A percentile compares a stretch with the other conserved stretches of the same genome.
Conservation (phyloP, 257 asterid genomes). For the Solanum chmielewskii region DNA sequence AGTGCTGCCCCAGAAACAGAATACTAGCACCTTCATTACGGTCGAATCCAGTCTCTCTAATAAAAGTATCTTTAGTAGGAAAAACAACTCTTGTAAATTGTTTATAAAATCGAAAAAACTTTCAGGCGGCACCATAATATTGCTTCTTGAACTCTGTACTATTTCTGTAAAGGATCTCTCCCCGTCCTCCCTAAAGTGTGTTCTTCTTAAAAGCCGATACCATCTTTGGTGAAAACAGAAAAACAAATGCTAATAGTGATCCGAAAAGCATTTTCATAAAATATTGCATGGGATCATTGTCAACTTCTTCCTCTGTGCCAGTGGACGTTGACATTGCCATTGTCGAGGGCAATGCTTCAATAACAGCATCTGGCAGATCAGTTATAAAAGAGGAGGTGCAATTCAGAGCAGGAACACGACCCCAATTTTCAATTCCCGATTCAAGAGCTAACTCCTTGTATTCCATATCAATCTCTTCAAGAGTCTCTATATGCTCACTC, state of each 20-base stretch:
- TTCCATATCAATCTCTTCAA: constrained; percentile 97
- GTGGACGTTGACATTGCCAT: constrained; percentile 37
- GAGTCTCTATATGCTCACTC: constrained; percentile 98
- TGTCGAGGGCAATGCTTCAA: constrained; percentile 84
- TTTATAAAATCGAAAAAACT: background rate
- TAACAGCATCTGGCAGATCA: constrained; percentile 88
- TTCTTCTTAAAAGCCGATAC: constrained; percentile 33
- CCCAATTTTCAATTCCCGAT: constrained; percentile 86
- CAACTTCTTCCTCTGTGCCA: constrained; percentile 21
- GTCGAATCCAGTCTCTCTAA: background rate
- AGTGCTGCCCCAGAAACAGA: background rate
- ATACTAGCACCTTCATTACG: background rate
- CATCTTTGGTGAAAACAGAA: constrained; percentile 55
- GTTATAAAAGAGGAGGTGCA: constrained; percentile 70
- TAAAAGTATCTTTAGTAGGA: background rate
- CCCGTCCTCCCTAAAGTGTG: background rate
- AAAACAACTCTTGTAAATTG: background rate
- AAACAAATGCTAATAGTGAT: constrained; percentile 56
- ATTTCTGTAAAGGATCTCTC: background rate
- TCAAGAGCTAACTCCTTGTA: constrained; percentile 77
- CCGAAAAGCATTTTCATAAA: constrained; percentile 54
- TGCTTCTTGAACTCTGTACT: background rate
- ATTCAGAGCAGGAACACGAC: constrained; percentile 96
- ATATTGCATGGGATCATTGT: constrained; percentile 30
- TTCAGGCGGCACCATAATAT: background rate